Evolutionary conservation across 2,329 filamentous ascomycete genomes (phyloP).

Genomic region (Lasiodiplodia sp.): DNA sequence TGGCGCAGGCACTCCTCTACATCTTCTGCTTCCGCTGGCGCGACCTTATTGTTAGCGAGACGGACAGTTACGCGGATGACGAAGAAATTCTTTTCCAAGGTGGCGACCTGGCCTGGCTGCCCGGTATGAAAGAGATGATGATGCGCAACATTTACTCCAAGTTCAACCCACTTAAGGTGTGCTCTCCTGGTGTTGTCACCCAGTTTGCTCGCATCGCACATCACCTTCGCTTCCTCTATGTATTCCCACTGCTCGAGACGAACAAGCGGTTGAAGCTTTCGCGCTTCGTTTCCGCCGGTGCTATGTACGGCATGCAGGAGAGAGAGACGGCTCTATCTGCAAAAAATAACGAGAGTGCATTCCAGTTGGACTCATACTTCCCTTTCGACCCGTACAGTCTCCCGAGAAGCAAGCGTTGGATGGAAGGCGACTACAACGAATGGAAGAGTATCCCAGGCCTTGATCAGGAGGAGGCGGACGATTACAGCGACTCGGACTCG

Average conservation of each 20-base stretch:
- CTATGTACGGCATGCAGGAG: slow-evolving; percentile 48
- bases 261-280: slow-evolving; percentile 90
- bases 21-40: slow-evolving; percentile 99
- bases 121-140: slow-evolving; percentile 75
- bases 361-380: slow-evolving; percentile 93
- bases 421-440: slow-evolving; percentile 65
- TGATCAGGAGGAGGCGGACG: slow-evolving; percentile 49
- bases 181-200: slow-evolving; percentile 85
- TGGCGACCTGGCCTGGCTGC: slow-evolving; percentile 80
- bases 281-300: slow-evolving; percentile 68
- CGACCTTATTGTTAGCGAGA: slow-evolving; percentile 71
- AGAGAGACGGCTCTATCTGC: slow-evolving; percentile 62
- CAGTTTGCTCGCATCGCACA: slow-evolving; percentile 90
- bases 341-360: slow-evolving; percentile 75
- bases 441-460: slow-evolving; percentile 49
- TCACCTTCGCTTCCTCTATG: slow-evolving; percentile 86
- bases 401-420: slow-evolving; percentile 85
- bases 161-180: slow-evolving; percentile 95
- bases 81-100: slow-evolving; percentile 68
- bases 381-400: slow-evolving; percentile 97
- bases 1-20: slow-evolving; percentile 89
- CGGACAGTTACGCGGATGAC: slow-evolving; percentile 58
- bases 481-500: slow-evolving; percentile 42
- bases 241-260: slow-evolving; percentile 84
- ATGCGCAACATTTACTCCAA: slow-evolving; percentile 82